These are phyloP conservation scores for Macrophomina pseudophaseolina DNA, from an alignment of 2,329 filamentous ascomycete species.

Conservation along the genomic window DNA sequence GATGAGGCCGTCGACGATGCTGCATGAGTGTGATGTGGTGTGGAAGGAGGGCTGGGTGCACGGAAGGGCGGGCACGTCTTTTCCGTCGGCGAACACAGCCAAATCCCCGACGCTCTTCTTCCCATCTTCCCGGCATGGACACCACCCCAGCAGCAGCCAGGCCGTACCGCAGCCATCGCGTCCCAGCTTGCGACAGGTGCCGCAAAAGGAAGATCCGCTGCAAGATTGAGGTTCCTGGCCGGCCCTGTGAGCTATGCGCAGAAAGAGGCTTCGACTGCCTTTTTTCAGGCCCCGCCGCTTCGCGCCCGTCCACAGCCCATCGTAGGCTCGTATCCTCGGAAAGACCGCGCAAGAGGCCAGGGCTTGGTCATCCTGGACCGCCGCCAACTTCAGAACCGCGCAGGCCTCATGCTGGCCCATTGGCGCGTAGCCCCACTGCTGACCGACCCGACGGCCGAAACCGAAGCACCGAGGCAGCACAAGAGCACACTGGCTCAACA, in stretches of 20 bases:
- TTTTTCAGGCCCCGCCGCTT: conserved; percentile 32
- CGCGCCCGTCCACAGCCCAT: conserved; percentile 30
- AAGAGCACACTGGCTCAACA: neutral
- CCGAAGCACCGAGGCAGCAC: neutral
- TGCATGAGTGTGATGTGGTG: neutral
- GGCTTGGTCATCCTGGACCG: conserved; percentile 35
- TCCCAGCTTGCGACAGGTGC: conserved; percentile 49
- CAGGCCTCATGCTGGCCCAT: conserved; percentile 34
- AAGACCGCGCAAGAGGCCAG: conserved; percentile 35
- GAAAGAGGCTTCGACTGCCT: conserved; percentile 45
- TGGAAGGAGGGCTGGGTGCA: neutral
- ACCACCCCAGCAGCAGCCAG: conserved; percentile 35
- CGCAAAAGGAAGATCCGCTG: conserved; percentile 49
- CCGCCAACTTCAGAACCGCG: conserved; percentile 32
- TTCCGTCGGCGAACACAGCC: neutral
- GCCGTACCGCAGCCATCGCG: conserved; percentile 50
- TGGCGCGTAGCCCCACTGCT: conserved; percentile 35
- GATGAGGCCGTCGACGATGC: neutral
- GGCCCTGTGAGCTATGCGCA: conserved; percentile 47
- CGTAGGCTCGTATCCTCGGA: conserved; percentile 31
- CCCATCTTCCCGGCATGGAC: neutral
- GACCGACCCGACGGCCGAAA: neutral
- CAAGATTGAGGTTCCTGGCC: conserved; percentile 46
- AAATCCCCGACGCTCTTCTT: neutral
- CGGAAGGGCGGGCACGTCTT: neutral